Evolutionary conservation across 2,329 filamentous ascomycete species (phyloP).

Genomic region (Verticillium zaregamsianum): DNA sequence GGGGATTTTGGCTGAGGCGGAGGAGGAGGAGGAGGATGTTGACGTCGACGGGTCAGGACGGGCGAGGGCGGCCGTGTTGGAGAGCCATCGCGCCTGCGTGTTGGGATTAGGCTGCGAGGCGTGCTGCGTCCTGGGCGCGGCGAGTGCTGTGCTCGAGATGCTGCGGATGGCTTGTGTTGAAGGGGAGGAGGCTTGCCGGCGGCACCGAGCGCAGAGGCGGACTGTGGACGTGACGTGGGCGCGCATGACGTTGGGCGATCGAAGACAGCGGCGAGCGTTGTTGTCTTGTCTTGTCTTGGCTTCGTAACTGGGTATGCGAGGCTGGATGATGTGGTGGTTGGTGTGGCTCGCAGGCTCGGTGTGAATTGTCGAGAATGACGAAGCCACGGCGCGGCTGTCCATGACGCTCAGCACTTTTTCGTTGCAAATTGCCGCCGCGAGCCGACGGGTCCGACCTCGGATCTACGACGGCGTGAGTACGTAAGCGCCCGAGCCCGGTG

Average conservation of each 20-base stretch:
- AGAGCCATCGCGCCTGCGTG: slow-evolving; percentile 9
- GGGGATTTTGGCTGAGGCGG: slow-evolving; percentile 8
- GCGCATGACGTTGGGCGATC: slow-evolving; percentile 16
- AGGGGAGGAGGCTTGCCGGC: slow-evolving; percentile 18
- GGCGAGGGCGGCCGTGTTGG: not conserved
- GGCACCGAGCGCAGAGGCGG: slow-evolving; percentile 29
- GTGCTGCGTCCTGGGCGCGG: not conserved
- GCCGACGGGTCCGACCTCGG: slow-evolving; percentile 1
- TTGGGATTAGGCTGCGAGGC: not conserved
- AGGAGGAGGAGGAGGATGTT: not conserved
- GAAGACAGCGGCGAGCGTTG: not conserved
- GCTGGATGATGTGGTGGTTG: not conserved
- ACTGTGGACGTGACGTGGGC: slow-evolving; percentile 17
- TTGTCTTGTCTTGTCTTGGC: not conserved
- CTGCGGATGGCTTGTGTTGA: slow-evolving; percentile 11
- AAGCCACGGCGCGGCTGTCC: not conserved
- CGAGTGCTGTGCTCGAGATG: slow-evolving; percentile 1
- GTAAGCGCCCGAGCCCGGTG: not conserved
- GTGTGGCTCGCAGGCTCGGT: not conserved
- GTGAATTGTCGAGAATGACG: slow-evolving; percentile 2
- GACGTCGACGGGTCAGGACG: slow-evolving; percentile 4
- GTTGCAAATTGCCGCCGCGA: slow-evolving; percentile 1
- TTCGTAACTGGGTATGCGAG: not conserved
- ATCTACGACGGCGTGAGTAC: not conserved
- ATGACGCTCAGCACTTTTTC: slow-evolving; percentile 2